Evolutionary conservation across 805 yeast species (phyloP).

Genomic region (Starmerella apicola): DNA sequence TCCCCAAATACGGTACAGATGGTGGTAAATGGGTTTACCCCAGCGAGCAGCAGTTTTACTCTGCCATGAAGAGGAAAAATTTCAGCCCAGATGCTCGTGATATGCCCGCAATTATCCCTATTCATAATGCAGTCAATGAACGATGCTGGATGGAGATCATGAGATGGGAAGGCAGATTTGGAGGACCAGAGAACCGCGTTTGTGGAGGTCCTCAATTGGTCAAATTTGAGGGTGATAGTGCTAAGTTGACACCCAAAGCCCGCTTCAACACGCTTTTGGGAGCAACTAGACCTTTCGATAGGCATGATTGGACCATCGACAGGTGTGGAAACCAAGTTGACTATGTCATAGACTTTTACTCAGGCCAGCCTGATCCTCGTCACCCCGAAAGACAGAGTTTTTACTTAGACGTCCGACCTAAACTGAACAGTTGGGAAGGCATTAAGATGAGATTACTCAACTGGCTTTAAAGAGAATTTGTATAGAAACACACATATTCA

Average conservation of each 20-base stretch:
- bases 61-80: conserved; percentile 83
- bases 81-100: conserved; percentile 74
- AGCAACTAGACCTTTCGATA: conserved; percentile 71
- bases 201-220: conserved; percentile 83
- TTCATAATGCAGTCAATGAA: conserved; percentile 89
- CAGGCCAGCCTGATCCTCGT: conserved; percentile 39
- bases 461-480: conserved; percentile 1
- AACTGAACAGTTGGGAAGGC: conserved; percentile 72
- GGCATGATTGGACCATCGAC: conserved; percentile 89
- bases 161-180: conserved; percentile 52
- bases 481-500: not conserved
- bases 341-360: conserved; percentile 86
- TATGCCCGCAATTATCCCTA: conserved; percentile 85
- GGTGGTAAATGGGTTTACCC: conserved; percentile 84
- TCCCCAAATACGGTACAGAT: conserved; percentile 59
- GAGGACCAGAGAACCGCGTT: conserved; percentile 22
- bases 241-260: conserved; percentile 80
- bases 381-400: conserved; percentile 46
- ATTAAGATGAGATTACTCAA: conserved; percentile 46
- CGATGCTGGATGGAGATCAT: conserved; percentile 77
- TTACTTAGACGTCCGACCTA: conserved; percentile 84
- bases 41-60: conserved; percentile 84
- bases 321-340: conserved; percentile 76
- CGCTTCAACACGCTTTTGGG: conserved; percentile 55
- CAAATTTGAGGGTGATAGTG: conserved; percentile 79